These are phyloP conservation scores for Kalaharituber pfeilii DNA, from an alignment of 2,329 filamentous ascomycete genomes.

Conservation along the genomic window DNA sequence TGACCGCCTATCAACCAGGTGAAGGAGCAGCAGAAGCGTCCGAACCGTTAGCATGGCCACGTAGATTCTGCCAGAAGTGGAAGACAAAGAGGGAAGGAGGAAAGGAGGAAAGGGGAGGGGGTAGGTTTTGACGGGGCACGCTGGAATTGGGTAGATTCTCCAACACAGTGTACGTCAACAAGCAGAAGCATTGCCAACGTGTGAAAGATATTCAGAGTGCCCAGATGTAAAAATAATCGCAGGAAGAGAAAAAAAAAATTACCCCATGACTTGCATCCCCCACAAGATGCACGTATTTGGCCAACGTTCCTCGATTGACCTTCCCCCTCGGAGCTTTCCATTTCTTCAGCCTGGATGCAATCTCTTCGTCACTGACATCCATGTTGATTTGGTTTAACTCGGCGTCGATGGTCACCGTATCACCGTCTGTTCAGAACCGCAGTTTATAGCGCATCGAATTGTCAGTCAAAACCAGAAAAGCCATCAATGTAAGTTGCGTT, in stretches of 20 bases:
- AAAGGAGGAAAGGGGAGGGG: neutral
- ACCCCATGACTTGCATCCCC: constrained; percentile 73
- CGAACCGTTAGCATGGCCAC: neutral
- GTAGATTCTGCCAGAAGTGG: no score
- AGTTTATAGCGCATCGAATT: neutral
- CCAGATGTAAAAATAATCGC: neutral
- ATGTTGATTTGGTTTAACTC: constrained; percentile 56
- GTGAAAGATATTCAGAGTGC: neutral
- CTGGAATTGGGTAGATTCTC: neutral
- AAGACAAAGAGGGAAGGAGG: no score
- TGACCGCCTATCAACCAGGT: constrained; percentile 13
- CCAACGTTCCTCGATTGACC: constrained; percentile 67
- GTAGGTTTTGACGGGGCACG: neutral
- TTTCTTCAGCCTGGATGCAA: constrained; percentile 41
- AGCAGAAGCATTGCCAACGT: neutral
- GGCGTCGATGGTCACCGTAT: constrained; percentile 73
- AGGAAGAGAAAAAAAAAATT: constrained; percentile 9
- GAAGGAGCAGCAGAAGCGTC: neutral
- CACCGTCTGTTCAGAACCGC: constrained; percentile 39
- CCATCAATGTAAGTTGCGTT: neutral
- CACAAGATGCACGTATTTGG: constrained; percentile 77
- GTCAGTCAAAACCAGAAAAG: no score
- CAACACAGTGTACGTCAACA: neutral
- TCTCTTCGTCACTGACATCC: constrained; percentile 53
- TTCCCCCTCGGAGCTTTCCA: constrained; percentile 56